Evolutionary conservation across 805 yeast genomes (phyloP).

Genomic region (Wickerhamiella parazyma): DNA sequence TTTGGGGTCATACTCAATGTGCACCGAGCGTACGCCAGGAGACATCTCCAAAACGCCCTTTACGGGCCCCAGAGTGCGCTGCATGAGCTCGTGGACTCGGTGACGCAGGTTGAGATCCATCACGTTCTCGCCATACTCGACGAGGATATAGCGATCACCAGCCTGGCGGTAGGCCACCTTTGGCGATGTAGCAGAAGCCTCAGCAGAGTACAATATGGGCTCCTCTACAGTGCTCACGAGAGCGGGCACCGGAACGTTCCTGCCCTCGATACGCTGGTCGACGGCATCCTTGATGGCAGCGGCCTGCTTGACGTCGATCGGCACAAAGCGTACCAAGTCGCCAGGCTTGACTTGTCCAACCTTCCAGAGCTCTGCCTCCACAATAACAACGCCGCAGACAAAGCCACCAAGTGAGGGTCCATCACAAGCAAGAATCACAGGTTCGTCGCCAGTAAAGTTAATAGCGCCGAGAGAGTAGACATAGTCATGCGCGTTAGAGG

Average conservation of each 20-base stretch:
- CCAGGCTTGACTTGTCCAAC: slow-evolving; percentile 97
- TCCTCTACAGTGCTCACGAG: slow-evolving; percentile 44
- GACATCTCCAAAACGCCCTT: slow-evolving; percentile 87
- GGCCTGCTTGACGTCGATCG: slow-evolving; percentile 59
- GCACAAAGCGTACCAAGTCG: slow-evolving; percentile 67
- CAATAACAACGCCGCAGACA: slow-evolving; percentile 91
- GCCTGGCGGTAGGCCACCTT: slow-evolving; percentile 84
- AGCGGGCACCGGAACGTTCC: slow-evolving; percentile 16
- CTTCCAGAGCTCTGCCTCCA: slow-evolving; percentile 96
- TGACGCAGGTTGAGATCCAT: slow-evolving; percentile 78
- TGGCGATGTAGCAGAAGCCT: slow-evolving; percentile 41
- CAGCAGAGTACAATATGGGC: slow-evolving; percentile 51
- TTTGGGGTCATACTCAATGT: slow-evolving; percentile 66
- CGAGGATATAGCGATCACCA: slow-evolving; percentile 84
- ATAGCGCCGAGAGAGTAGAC: slow-evolving; percentile 94
- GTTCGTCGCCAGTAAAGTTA: slow-evolving; percentile 97
- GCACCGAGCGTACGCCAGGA: slow-evolving; percentile 90
- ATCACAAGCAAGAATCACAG: slow-evolving; percentile 91
- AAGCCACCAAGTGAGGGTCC: slow-evolving; percentile 98
- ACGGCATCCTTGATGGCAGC: slow-evolving; percentile 46
- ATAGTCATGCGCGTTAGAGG: slow-evolving; percentile 96
- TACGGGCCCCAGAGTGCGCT: slow-evolving; percentile 52
- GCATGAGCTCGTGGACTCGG: slow-evolving; percentile 71
- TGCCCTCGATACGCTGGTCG: slow-evolving; percentile 32
- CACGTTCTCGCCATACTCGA: slow-evolving; percentile 82